A percentile compares a stretch with the other conserved stretches of the same genome.
phyloP scores from a whole-genome alignment of 2,329 filamentous ascomycete species.

The Penicillium paneum region DNA sequence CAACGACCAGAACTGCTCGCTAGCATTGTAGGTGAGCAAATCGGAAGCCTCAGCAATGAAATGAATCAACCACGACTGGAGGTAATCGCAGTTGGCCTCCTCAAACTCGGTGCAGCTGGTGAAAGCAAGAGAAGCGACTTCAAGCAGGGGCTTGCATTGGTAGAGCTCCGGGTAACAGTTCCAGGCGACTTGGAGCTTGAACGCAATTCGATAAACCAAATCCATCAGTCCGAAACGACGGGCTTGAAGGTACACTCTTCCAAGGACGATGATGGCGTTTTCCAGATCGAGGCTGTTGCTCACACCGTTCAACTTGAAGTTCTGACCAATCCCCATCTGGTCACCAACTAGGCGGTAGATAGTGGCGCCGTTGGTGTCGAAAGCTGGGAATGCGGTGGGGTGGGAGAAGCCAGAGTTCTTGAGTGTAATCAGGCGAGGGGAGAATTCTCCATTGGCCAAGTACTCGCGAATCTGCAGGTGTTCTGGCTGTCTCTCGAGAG shows the following conservation, averaged over 20 bases:
- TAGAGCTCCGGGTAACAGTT: constrained; percentile 18
- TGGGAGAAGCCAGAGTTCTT: neutral
- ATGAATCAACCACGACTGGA: constrained; percentile 15
- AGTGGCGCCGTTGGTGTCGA: neutral
- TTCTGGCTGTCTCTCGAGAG: neutral
- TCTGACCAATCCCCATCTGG: neutral
- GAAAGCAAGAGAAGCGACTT: constrained; percentile 3
- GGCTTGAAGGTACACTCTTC: constrained; percentile 14
- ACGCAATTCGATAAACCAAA: constrained; percentile 7
- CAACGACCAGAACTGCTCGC: constrained; percentile 5
- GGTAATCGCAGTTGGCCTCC: neutral
- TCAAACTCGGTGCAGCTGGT: neutral
- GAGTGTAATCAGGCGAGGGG: constrained; percentile 5
- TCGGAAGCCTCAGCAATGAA: constrained; percentile 18
- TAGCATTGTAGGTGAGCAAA: constrained; percentile 8
- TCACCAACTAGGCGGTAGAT: constrained; percentile 8
- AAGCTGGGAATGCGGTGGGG: neutral
- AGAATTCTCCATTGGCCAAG: constrained; percentile 2
- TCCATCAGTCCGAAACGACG: constrained; percentile 5
- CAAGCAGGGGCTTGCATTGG: constrained; percentile 12
- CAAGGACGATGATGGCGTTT: constrained; percentile 8
- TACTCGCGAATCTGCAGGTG: constrained; percentile 6
- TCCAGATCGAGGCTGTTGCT: constrained; percentile 4
- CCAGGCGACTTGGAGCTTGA: constrained; percentile 23
- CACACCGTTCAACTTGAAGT: constrained; percentile 5